Evolutionary conservation across 129 eudicot genomes (phyloP), one percentile per base, ranked within the genome.

Genomic region (Helianthus annuus): DNA sequence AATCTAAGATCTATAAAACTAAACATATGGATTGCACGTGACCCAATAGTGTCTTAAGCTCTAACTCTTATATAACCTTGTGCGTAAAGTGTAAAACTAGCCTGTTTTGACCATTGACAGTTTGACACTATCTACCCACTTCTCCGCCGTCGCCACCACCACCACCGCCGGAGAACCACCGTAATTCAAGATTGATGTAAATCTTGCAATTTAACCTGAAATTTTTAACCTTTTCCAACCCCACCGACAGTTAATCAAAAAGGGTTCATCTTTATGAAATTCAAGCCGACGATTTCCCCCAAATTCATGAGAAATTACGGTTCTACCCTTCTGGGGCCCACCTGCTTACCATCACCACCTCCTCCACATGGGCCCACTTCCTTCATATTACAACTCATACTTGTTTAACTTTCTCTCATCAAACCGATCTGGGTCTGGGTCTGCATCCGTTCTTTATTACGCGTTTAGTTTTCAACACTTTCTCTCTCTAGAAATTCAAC

Each of bases 371-470:
- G 79, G 46, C 79, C 79, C 79, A 64, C 79, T 1, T 27, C 32
- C 32, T 27, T 2, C 32, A 2, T 27, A 27, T 77, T 78, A 78
- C 82, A 78, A 71, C 82, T 78, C 82, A 78, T 54, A 64, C 80
- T 32, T 60, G 27, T 48, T 42, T 66, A 65, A 27, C 32, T 27
- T 65, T 75, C 72, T 75, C 79, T 75, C 73, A 80, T 70, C 76
- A 79, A 62, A 72, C 12, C 81, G 67, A 85, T 83, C 86, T 69
- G 74, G 72, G 55, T 77, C 66, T 76, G 19, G 5, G 4, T 61
- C 45, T 69, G 74, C 48, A 86, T 87, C 91, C 83, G 95, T 85
- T 85, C 64, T 82, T 73, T 83, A 75, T 73, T 85, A 91, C 91
- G 97, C 97, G 88, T 86, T 91, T 67, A 76, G 69, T 73, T 81